Base-by-base conservation (phyloP, 2,329 filamentous ascomycete species). In the Cordyceps tenuipes region DNA sequence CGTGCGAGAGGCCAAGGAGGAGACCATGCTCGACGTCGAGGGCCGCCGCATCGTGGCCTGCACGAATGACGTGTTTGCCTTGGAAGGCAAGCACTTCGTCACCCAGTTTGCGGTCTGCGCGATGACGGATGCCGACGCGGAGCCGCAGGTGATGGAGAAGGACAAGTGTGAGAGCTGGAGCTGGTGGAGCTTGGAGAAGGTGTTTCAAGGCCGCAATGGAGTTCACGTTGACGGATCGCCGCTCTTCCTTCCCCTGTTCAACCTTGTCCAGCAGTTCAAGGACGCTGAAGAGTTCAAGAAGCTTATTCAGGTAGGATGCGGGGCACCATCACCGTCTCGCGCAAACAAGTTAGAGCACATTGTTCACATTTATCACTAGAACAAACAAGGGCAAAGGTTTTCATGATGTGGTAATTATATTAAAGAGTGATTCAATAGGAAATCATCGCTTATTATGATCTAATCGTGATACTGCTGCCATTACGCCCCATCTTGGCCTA, bases 71-170 rank as follows among this genome's bases (percentile, higher is more conserved):
- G 68, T 88, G 0, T 89, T 91, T 68, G 67, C 71, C 1, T 67
- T 68, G 0, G 78, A 80, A n/a, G 72, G 72, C 0, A 89, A 86
- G 70, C 89, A 93, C 68, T 93, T 92, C 67, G 77, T 91, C 55
- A 92, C 89, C 0, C 70, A 91, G 3, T 91, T 89, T 64, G 81
- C 90, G 63, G 73, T 75, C 0, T 84, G 82, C 47, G 72, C 71
- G 49, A 73, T 82, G 64, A 67, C 73, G 0, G 77, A 83, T 29
- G 73, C 77, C 17, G 64, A 67, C 0, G 77, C 77, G 29, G 70
- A 81, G 63, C 81, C 87, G 0, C 59, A 78, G 76, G 64, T 75
- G 9, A 65, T 75, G 52, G 81, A 84, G 60, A 76, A 77, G 0
- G 66, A 79, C 1, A 83, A 84, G 66, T 82, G 80, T 64, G 73